Base-by-base conservation (phyloP, 2,329 filamentous ascomycete species). In the Chrysoporthe puriensis region DNA sequence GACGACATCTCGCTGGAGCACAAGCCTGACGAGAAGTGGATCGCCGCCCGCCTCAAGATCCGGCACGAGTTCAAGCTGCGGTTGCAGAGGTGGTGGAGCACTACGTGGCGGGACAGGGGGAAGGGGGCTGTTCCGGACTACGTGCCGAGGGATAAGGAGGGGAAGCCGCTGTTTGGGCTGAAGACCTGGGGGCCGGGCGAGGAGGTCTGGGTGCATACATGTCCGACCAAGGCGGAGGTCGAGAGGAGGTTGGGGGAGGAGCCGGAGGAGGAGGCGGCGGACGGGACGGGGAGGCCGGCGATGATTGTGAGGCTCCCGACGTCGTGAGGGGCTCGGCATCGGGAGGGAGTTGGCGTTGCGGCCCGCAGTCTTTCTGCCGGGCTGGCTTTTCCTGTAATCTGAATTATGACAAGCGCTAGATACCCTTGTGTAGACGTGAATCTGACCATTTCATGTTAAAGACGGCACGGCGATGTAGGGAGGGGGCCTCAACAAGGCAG, bases 1-100 rank as follows among this genome's bases (percentile, higher is more conserved):
- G 76, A 76, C 18, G 75, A 83, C 14, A 74, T 89, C 42, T 84
- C 84, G 18, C 77, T 78, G 18, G 83, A 85, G 62, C 81, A 88
- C 70, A 82, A 81, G 59, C 88, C 88, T 0, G 78, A 84, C 34
- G 80, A 87, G 26, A 87, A 87, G 73, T 89, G 82, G 79, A 85
- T 86, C 46, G 88, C 85, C 0, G 80, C 84, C 57, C 78, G 85
- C 57, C 78, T 90, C 62, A 84, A 82, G 72, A 86, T 91, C 52
- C 81, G 82, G 34, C 82, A 90, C 72, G 86, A 91, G 71, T 83
- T 87, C 70, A 77, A 81, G 40, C 81, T 82, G 56, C 78, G 88
- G 21, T 62, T 86, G 21, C 80, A 77, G 58, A 79, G 81, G 2
- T 81, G 78, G 73, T 70, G 84, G 8, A 44, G 7, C 7, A 63